Evolutionary conservation across 768 basidiomycete genomes (phyloP), one percentile per base, ranked within the genome.

Genomic region (Cystobasidium ongulense): DNA sequence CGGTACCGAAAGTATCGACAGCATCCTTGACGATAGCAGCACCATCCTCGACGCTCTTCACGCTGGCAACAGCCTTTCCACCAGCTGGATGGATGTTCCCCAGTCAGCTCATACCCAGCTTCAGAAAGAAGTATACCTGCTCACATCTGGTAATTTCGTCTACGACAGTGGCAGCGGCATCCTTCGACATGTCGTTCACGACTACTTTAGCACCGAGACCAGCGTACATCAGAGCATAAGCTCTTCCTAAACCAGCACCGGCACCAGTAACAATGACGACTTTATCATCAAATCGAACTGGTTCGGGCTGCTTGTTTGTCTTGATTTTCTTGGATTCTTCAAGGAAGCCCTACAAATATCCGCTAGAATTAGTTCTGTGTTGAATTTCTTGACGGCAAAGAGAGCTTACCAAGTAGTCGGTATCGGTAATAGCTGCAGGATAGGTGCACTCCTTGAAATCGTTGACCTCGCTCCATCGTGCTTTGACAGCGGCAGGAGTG

Each of bases 141-240:
- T 52, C 63, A 90, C 92, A 87, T 81, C 88, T 86, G 74, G 86
- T 85, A 73, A 98, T 86, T 80, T 97, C 93, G n/a, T 88, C 86
- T 21, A 91, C 92, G 1, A 98, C 93, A 8, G 85, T 82, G 25
- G 87, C 86, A 7, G 93, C 93, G 1, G 86, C 88, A 77, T 92
- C 90, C 79, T 88, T 89, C 80, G 85, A 92, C 59, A 97, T 88
- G 78, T 99, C 96, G 80, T 98, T 99, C 52, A 98, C 87, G 54
- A 98, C 90, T 36, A 99, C 90, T 78, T 96, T 96, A 11, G 92
- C 95, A n/a, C 96, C 95, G 10, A 94, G 87, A 67, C 86, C 87
- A 29, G 86, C 90, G 79, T 89, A 98, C 90, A 97, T 90, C 52
- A 89, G 85, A 0, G 96, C 90, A 79, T 98, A 96, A 1, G 87